Percentiles rank a stretch among this genome's conserved stretches.
Conservation (phyloP, 1,284 basidiomycete species). For the Trichosporon ovoides region DNA sequence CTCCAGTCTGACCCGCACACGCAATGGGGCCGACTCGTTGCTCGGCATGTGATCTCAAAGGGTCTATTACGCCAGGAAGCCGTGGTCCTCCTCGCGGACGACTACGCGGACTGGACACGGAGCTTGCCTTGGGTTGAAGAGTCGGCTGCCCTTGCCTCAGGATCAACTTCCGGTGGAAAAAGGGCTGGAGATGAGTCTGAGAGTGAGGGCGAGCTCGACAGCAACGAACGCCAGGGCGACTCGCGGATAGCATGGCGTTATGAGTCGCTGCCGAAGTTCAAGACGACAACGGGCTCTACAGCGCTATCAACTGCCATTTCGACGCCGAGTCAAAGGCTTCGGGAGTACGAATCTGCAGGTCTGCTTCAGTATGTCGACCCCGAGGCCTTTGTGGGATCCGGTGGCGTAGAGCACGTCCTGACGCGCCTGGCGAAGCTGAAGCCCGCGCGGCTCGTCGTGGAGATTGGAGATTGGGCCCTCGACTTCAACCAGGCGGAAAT, state of each 20-base stretch:
- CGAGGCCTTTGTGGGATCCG: background rate
- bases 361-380: slow-evolving; percentile 5
- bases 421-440: background rate
- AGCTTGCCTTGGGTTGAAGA: slow-evolving; percentile 72
- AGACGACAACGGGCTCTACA: background rate
- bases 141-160: slow-evolving; percentile 6
- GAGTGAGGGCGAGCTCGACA: slow-evolving; percentile 53
- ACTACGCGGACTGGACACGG: slow-evolving; percentile 55
- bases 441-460: slow-evolving; percentile 51
- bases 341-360: background rate
- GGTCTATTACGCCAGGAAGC: slow-evolving; percentile 69
- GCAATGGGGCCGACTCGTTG: slow-evolving; percentile 76
- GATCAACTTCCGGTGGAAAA: slow-evolving; percentile 16
- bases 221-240: slow-evolving; percentile 49
- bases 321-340: background rate
- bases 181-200: slow-evolving; percentile 48
- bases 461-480: slow-evolving; percentile 64
- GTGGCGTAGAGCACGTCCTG: background rate
- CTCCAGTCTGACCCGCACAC: slow-evolving; percentile 77
- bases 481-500: slow-evolving; percentile 61
- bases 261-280: slow-evolving; percentile 79
- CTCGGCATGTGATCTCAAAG: slow-evolving; percentile 83
- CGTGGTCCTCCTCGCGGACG: slow-evolving; percentile 60
- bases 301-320: background rate
- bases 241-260: slow-evolving; percentile 88